A percentile compares a stretch with the other conserved stretches of the same genome.
Conservation (phyloP, 805 yeast genomes). For the Wickerhamiella allomyrinae region DNA sequence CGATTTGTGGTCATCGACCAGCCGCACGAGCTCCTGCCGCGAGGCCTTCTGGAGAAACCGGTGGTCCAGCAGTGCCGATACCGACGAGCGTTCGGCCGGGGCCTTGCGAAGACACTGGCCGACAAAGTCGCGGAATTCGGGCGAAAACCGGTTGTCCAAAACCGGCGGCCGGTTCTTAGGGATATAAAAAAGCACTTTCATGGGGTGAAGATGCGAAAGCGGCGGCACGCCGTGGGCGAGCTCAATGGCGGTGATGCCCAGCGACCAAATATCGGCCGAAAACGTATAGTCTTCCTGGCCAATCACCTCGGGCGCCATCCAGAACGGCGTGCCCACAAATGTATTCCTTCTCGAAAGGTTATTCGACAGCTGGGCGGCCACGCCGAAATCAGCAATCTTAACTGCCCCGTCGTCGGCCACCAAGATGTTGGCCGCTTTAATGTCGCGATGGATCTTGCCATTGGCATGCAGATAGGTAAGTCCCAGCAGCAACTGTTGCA, state of each 20-base stretch:
- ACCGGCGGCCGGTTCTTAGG: constrained; percentile 37
- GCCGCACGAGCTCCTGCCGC: constrained; percentile 9
- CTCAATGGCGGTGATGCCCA: constrained; percentile 68
- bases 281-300: constrained; percentile 66
- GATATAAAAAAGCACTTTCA: constrained; percentile 39
- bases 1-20: constrained; percentile 10
- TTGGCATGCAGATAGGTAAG: constrained; percentile 50
- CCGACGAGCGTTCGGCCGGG: constrained; percentile 52
- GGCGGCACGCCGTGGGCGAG: constrained; percentile 65
- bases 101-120: constrained; percentile 54
- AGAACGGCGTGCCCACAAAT: constrained; percentile 44
- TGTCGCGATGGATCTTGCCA: constrained; percentile 78
- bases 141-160: constrained; percentile 25
- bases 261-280: constrained; percentile 66
- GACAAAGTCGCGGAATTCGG: constrained; percentile 57
- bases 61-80: constrained; percentile 47
- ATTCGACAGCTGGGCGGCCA: constrained; percentile 65
- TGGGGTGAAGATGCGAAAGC: constrained; percentile 35
- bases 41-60: constrained; percentile 32
- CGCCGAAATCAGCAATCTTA: constrained; percentile 92
- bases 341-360: constrained; percentile 36
- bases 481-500: constrained; percentile 44
- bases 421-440: constrained; percentile 83
- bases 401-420: constrained; percentile 57
- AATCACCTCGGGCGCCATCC: constrained; percentile 99